Percentiles rank a stretch among this genome's conserved stretches.
phyloP scores from a whole-genome alignment of 345 rosid species.

The Cardamine chenopodiifolia region DNA sequence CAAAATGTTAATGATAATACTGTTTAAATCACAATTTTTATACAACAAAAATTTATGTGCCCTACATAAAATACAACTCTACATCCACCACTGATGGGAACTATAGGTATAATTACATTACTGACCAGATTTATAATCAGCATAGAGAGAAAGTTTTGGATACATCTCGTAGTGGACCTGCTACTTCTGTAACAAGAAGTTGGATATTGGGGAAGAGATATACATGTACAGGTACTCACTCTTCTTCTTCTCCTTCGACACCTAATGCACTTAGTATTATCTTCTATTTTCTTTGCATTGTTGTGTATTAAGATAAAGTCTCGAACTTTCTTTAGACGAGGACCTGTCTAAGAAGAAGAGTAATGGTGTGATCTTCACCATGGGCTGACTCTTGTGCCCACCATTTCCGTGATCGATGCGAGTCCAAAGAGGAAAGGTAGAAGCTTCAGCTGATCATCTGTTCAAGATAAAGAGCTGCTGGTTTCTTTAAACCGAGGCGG shows the following conservation, averaged over 20 bases:
- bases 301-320: not conserved
- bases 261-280: not conserved
- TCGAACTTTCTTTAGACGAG: conserved; percentile 22
- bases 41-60: too few relatives aligned
- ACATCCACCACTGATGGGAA: too few relatives aligned
- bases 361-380: conserved; percentile 26
- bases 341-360: conserved; percentile 33
- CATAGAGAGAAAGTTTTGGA: too few relatives aligned
- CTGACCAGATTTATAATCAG: too few relatives aligned
- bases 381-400: conserved; percentile 30
- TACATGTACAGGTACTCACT: conserved; percentile 90
- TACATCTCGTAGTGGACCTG: too few relatives aligned
- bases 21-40: too few relatives aligned
- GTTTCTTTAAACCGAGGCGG: conserved; percentile 38
- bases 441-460: conserved; percentile 44
- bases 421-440: conserved; percentile 34
- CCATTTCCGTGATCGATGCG: conserved; percentile 31
- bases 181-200: conserved; percentile 58
- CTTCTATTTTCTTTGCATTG: not conserved
- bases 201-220: conserved; percentile 69
- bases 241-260: conserved; percentile 14
- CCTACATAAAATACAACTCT: too few relatives aligned
- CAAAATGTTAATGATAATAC: too few relatives aligned
- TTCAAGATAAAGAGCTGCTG: conserved; percentile 38
- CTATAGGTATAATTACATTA: too few relatives aligned